Evolutionary conservation across 2,329 filamentous ascomycete species (phyloP).

Genomic region (Scolecobasidium constrictum): DNA sequence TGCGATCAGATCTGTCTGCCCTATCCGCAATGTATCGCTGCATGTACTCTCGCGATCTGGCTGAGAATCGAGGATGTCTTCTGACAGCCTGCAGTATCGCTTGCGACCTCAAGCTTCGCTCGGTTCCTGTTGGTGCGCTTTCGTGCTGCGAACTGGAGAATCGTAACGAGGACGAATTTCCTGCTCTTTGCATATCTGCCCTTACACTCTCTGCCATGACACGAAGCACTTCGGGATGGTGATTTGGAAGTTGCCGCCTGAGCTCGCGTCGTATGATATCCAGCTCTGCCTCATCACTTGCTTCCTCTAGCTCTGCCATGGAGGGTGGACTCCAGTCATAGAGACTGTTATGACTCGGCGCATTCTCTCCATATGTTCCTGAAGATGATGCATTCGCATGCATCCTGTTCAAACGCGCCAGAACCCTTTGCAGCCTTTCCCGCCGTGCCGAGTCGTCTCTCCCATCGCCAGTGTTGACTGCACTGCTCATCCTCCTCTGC

Average conservation of each 20-base stretch:
- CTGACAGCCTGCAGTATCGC: slow-evolving; percentile 30
- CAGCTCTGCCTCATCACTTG: slow-evolving; percentile 18
- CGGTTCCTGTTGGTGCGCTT: no score
- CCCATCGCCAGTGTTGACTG: slow-evolving; percentile 5
- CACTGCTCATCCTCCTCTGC: slow-evolving; percentile 5
- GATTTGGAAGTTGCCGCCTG: slow-evolving; percentile 25
- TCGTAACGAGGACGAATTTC: slow-evolving; percentile 17
- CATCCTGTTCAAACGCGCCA: slow-evolving; percentile 33
- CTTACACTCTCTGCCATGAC: slow-evolving; percentile 19
- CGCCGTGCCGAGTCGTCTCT: slow-evolving; percentile 28
- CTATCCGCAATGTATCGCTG: slow-evolving; percentile 30
- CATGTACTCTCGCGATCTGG: slow-evolving; percentile 25
- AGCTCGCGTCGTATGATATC: slow-evolving; percentile 30
- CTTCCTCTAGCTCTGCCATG: slow-evolving; percentile 14
- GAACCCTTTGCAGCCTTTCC: slow-evolving; percentile 32
- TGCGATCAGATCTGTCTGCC: slow-evolving; percentile 21
- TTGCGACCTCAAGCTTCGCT: slow-evolving; percentile 24
- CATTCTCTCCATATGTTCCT: slow-evolving; percentile 41
- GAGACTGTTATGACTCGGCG: slow-evolving; percentile 41
- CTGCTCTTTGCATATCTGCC: slow-evolving; percentile 23
- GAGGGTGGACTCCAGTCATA: slow-evolving; percentile 49
- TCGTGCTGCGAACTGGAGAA: neutral
- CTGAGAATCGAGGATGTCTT: slow-evolving; percentile 27
- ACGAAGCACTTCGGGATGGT: slow-evolving; percentile 27
- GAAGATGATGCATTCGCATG: slow-evolving; percentile 22